Evolutionary conservation across 1,284 basidiomycete species (phyloP).

Genomic region (Boletus smithii): DNA sequence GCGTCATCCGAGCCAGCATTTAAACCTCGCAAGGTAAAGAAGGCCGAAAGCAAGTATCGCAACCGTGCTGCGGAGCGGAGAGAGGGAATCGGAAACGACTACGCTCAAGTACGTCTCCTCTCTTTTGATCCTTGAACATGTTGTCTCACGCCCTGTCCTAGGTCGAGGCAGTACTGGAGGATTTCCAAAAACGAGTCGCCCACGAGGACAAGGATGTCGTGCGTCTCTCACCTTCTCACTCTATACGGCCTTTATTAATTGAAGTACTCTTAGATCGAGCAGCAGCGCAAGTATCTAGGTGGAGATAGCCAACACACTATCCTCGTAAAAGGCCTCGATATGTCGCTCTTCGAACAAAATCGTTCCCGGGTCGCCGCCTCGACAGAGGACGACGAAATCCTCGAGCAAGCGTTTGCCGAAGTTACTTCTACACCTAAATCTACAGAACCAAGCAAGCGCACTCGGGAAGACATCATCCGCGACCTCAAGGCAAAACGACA

Average conservation of each 20-base stretch:
- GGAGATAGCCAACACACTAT: conserved; percentile 84
- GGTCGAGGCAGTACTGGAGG: conserved; percentile 77
- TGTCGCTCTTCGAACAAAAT: conserved; percentile 80
- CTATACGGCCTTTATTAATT: not conserved
- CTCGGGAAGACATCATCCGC: conserved; percentile 69
- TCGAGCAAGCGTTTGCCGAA: conserved; percentile 70
- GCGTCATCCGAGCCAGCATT: conserved; percentile 54
- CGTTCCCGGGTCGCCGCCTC: conserved; percentile 59
- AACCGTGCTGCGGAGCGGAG: conserved; percentile 71
- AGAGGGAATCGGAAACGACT: conserved; percentile 59
- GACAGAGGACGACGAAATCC: conserved; percentile 64
- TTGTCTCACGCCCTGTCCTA: conserved; percentile 31
- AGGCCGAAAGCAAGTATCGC: conserved; percentile 54
- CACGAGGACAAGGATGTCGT: conserved; percentile 59
- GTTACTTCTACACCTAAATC: conserved; percentile 24
- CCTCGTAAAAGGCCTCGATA: conserved; percentile 88
- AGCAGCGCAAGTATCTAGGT: conserved; percentile 79
- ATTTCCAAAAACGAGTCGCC: conserved; percentile 68
- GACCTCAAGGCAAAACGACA: conserved; percentile 66
- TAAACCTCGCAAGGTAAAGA: conserved; percentile 75
- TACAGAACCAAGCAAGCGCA: conserved; percentile 54
- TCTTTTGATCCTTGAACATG: not conserved
- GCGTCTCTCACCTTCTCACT: conserved; percentile 20
- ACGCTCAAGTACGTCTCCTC: conserved; percentile 49
- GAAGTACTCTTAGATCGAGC: conserved; percentile 55